These are phyloP conservation scores for Pythium vanterpoolii DNA, from an alignment of 352 stramenopile species.

Conservation along the genomic window DNA sequence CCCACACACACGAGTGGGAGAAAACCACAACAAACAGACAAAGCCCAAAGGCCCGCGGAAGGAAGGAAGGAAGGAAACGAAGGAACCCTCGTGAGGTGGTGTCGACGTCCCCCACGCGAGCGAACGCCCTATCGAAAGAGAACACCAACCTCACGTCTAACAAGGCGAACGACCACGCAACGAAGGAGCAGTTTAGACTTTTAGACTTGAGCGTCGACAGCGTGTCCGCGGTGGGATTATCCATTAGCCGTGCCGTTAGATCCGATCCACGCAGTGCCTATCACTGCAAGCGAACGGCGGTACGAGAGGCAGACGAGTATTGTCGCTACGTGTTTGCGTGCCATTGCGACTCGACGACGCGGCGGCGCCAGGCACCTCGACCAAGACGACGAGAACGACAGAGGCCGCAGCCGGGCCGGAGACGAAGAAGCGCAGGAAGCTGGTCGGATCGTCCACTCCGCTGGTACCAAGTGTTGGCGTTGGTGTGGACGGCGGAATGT, in stretches of 20 bases:
- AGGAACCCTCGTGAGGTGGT: not conserved
- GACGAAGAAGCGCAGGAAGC: constrained; percentile 25
- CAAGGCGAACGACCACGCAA: too few species aligned
- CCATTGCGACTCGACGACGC: not conserved
- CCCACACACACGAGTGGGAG: not conserved
- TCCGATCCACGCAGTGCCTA: not conserved
- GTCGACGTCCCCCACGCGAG: not conserved
- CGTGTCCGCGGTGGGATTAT: too few species aligned
- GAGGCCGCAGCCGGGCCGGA: constrained; percentile 16
- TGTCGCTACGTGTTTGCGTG: not conserved
- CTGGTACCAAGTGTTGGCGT: constrained; percentile 5
- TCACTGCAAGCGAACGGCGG: not conserved
- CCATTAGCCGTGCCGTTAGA: not conserved
- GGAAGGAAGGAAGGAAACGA: constrained; percentile 16
- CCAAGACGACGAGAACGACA: constrained; percentile 22
- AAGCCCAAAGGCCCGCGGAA: constrained; percentile 5
- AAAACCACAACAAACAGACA: constrained; percentile 13
- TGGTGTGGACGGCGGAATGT: constrained; percentile 22
- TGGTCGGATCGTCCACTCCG: constrained; percentile 11
- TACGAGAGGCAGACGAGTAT: not conserved
- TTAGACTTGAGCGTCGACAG: too few species aligned
- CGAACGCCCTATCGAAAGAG: not conserved
- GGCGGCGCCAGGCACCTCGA: not conserved
- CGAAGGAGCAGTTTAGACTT: not conserved
- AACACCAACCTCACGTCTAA: not conserved